A percentile compares a stretch with the other conserved stretches of the same genome.
Evolutionary conservation across 2,329 filamentous ascomycete species (phyloP).

Genomic region (Aspergillus quadrilineatus): DNA sequence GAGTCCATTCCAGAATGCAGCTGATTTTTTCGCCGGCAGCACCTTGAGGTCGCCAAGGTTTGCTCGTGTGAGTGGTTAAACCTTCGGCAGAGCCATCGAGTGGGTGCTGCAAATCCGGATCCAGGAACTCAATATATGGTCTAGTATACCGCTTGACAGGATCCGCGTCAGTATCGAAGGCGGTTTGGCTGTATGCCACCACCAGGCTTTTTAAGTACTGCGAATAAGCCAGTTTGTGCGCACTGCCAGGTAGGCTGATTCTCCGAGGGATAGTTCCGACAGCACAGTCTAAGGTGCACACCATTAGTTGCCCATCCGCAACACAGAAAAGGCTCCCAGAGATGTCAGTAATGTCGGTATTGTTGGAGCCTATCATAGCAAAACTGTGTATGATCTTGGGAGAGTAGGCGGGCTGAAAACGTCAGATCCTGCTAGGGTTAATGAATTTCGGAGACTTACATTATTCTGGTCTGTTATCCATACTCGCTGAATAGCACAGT

Average conservation of each 20-base stretch:
- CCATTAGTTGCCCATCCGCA: slow-evolving; percentile 48
- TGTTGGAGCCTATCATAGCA: slow-evolving; percentile 32
- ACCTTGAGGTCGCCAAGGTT: slow-evolving; percentile 31
- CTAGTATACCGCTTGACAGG: slow-evolving; percentile 34
- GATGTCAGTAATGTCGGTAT: slow-evolving; percentile 27
- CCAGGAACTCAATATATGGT: slow-evolving; percentile 41
- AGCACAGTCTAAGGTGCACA: slow-evolving; percentile 47
- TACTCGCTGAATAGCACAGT: slow-evolving; percentile 35
- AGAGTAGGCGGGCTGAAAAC: slow-evolving; percentile 37
- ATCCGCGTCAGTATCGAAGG: slow-evolving; percentile 26
- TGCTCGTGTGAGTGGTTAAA: slow-evolving; percentile 9
- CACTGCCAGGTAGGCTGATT: slow-evolving; percentile 42
- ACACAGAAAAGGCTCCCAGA: slow-evolving; percentile 50
- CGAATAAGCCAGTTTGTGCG: slow-evolving; percentile 48
- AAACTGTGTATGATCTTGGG: slow-evolving; percentile 38
- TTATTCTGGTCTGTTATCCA: slow-evolving; percentile 46
- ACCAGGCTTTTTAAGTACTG: slow-evolving; percentile 49
- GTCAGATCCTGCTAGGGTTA: slow-evolving; percentile 15
- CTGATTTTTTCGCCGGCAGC: slow-evolving; percentile 43
- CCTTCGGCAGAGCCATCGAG: slow-evolving; percentile 15
- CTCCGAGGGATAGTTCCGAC: slow-evolving; percentile 43
- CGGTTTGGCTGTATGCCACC: slow-evolving; percentile 44
- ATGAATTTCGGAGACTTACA: slow-evolving; percentile 27
- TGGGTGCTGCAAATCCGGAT: slow-evolving; percentile 34
- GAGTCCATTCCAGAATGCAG: slow-evolving; percentile 44